These are phyloP conservation scores for Obelidium mucronatum DNA, from an alignment of 192 early-diverging fungal species.

Conservation along the genomic window DNA sequence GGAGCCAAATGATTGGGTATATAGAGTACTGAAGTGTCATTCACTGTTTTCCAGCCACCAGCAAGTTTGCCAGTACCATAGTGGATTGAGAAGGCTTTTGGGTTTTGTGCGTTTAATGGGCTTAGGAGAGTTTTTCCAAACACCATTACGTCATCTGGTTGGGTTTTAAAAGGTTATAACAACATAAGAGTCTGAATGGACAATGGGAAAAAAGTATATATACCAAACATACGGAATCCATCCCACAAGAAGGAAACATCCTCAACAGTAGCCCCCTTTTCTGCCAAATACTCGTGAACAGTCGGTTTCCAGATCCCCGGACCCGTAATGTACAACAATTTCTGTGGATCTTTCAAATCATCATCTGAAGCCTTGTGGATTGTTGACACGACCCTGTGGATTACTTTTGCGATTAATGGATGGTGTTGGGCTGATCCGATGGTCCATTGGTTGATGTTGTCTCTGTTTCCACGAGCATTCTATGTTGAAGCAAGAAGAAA, in stretches of 20 bases:
- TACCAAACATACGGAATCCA: constrained; percentile 12
- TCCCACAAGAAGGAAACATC: constrained; percentile 22
- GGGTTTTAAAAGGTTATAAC: background rate
- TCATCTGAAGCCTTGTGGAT: background rate
- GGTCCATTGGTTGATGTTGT: constrained; percentile 38
- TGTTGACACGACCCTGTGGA: background rate
- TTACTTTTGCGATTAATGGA: constrained; percentile 20
- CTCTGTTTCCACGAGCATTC: constrained; percentile 22
- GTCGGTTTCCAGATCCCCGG: constrained; percentile 25
- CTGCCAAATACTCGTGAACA: constrained; percentile 9
- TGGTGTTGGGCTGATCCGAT: constrained; percentile 22
- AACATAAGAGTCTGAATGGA: background rate
- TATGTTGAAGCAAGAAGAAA: background rate
- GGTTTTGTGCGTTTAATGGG: constrained; percentile 8
- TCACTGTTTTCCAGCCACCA: constrained; percentile 11
- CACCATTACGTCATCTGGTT: constrained; percentile 3
- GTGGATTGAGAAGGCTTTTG: constrained; percentile 7
- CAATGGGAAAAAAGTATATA: background rate
- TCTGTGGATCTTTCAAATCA: background rate
- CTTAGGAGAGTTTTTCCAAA: constrained; percentile 4
- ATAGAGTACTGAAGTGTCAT: background rate
- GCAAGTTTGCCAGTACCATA: constrained; percentile 8
- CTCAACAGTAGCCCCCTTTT: background rate
- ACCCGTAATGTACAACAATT: constrained; percentile 11
- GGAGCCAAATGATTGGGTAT: background rate